Base-by-base conservation (phyloP, 108 stramenopile genomes). In the Craspedostauros australis region DNA sequence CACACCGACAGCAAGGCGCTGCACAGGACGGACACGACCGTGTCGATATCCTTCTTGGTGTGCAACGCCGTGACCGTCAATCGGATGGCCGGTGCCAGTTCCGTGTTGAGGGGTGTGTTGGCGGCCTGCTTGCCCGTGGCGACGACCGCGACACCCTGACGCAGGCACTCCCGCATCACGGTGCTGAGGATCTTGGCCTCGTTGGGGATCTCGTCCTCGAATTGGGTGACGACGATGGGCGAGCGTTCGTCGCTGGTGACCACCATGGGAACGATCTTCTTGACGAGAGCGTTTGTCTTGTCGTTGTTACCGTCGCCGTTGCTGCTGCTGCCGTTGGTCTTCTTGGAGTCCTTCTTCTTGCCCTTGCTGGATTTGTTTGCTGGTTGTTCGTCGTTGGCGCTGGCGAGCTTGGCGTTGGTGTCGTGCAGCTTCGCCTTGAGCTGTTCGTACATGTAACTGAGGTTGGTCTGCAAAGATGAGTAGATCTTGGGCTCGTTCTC, bases 51-150 rank as follows among this genome's bases (percentile, higher is more conserved):
- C 2, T 67, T 80, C 51, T 69, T 55, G 0, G 80, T 77, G 45
- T 90, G 88, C 38, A 70, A 51, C 3, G 76, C 72, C 23, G 79
- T 75, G 5, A 87, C 75, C 20, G 75, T 77, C 38, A 93, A 56
- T 23, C 92, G 76, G 44, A 93, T 73, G 37, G 72, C 66, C 2
- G 92, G 88, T n/a, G 80, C 73, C 15, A 85, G 76, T n/a, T 74
- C 70, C 24, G 74, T 60, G 39, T 75, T 69, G 46, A 85, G 25
- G 45, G 76, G 63, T 37, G 73, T 51, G 20, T 56, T 69, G 14
- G 56, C 57, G 25, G 75, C 71, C 28, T 46, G 44, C 16, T 8
- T 28, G 27, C 27, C 39, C 12, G 87, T 86, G n/a, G 86, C 79
- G 5, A 85, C 81, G 8, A 85, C 51, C 12, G 79, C 82, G 29